Evolutionary conservation across 192 early-diverging fungal species (phyloP).

Genomic region (Coemansia sp.): DNA sequence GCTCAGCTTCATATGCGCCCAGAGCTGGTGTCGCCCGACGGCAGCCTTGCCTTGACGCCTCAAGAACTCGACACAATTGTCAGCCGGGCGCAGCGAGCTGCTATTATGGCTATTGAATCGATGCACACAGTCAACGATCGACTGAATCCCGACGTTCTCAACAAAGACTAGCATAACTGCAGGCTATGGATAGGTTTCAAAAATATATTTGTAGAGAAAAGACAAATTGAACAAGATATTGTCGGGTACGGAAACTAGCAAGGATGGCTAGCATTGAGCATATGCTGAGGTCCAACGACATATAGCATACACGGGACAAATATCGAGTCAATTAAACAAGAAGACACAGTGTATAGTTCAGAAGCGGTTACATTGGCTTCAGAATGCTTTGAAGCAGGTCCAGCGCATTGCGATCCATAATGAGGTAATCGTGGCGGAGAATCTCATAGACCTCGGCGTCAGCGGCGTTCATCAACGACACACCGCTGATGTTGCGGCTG

Average conservation of each 20-base stretch:
- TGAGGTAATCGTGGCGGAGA: slow-evolving; percentile 65
- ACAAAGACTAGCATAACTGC: slow-evolving; percentile 1
- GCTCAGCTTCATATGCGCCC: slow-evolving; percentile 35
- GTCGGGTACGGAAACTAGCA: background rate
- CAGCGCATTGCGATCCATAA: slow-evolving; percentile 67
- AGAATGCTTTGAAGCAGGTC: slow-evolving; percentile 61
- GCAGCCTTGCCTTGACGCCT: slow-evolving; percentile 10
- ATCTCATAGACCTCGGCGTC: slow-evolving; percentile 70
- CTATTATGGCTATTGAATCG: slow-evolving; percentile 41
- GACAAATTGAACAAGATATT: too few relatives aligned
- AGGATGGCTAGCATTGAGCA: background rate
- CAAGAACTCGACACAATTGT: slow-evolving; percentile 27
- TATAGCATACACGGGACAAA: background rate
- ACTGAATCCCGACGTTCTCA: slow-evolving; percentile 18
- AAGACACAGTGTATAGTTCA: background rate
- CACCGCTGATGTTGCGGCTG: slow-evolving; percentile 61
- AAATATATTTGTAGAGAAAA: too few relatives aligned
- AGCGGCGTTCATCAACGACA: slow-evolving; percentile 60
- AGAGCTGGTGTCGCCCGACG: background rate
- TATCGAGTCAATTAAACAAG: background rate
- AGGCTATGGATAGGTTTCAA: too few relatives aligned
- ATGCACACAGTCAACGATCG: slow-evolving; percentile 27
- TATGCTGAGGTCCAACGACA: too few relatives aligned
- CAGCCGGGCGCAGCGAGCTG: slow-evolving; percentile 34
- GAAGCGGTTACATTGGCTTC: slow-evolving; percentile 33